A percentile compares a stretch with the other conserved stretches of the same genome.
Evolutionary conservation across 75 land plant species (phyloP).

Genomic region (Chamaecyparis obtusa): DNA sequence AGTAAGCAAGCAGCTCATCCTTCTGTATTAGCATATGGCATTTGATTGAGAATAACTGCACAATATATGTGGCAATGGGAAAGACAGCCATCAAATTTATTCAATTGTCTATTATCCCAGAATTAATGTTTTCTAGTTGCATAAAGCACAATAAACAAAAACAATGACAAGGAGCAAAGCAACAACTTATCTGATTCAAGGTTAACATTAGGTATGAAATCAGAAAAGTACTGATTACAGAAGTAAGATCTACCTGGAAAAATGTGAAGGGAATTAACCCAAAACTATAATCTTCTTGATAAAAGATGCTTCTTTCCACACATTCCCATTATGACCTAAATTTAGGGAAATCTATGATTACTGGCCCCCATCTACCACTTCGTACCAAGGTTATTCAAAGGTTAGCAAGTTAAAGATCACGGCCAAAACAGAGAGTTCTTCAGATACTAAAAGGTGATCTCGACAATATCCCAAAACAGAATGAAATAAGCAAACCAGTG

Average conservation of each 20-base stretch:
- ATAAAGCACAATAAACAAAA: background rate
- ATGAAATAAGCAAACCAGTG: background rate
- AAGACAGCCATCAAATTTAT: background rate
- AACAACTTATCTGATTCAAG: background rate
- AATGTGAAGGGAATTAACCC: background rate
- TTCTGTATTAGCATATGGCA: background rate
- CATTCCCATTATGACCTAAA: background rate
- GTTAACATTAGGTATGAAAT: background rate
- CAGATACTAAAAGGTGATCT: background rate
- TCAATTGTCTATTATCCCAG: background rate
- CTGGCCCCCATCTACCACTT: background rate
- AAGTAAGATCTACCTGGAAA: background rate
- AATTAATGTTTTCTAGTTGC: background rate
- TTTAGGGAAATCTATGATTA: background rate
- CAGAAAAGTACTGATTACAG: background rate
- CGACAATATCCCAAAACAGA: background rate
- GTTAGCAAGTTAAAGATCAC: background rate
- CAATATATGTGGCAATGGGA: background rate
- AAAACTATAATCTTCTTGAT: background rate
- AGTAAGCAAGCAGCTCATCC: background rate
- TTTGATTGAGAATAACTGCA: background rate
- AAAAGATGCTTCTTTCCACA: background rate
- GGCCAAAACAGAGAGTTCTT: background rate
- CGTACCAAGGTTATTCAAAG: background rate
- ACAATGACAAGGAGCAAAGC: background rate